Evolutionary conservation across 208 protist genomes (phyloP).

Genomic region (Porcisia hertigi): DNA sequence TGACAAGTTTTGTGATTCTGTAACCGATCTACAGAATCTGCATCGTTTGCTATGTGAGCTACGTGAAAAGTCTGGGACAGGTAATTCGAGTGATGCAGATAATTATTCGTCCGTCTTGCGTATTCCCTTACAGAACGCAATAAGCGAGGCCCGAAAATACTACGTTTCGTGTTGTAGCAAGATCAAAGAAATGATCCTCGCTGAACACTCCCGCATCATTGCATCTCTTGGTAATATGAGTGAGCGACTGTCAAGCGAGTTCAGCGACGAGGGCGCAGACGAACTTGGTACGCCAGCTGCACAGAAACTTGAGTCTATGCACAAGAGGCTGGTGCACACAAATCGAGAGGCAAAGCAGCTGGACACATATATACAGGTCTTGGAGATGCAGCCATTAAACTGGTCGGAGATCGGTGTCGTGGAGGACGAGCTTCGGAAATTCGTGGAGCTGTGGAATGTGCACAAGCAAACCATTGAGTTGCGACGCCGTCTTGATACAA

Average conservation of each 20-base stretch:
- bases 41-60: conserved; percentile 42
- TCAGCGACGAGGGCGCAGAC: conserved; percentile 41
- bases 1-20: conserved; percentile 39
- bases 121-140: conserved; percentile 34
- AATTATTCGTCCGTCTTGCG: conserved; percentile 38
- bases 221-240: conserved; percentile 25
- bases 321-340: conserved; percentile 26
- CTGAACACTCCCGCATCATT: conserved; percentile 39
- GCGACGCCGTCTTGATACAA: conserved; percentile 44
- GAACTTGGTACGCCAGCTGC: conserved; percentile 39
- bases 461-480: conserved; percentile 64
- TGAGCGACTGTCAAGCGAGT: conserved; percentile 40
- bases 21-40: conserved; percentile 51
- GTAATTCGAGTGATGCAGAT: not conserved
- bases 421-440: conserved; percentile 66
- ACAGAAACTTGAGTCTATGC: conserved; percentile 54
- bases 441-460: conserved; percentile 72
- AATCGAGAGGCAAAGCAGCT: conserved; percentile 48
- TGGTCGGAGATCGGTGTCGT: conserved; percentile 70
- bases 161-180: conserved; percentile 26
- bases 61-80: conserved; percentile 26
- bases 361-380: conserved; percentile 62
- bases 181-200: conserved; percentile 38
- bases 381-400: conserved; percentile 70
- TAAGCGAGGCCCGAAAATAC: conserved; percentile 46